Evolutionary conservation across 345 rosid species (phyloP), one percentile per base, ranked within the genome.

Genomic region (Acer saccharum): DNA sequence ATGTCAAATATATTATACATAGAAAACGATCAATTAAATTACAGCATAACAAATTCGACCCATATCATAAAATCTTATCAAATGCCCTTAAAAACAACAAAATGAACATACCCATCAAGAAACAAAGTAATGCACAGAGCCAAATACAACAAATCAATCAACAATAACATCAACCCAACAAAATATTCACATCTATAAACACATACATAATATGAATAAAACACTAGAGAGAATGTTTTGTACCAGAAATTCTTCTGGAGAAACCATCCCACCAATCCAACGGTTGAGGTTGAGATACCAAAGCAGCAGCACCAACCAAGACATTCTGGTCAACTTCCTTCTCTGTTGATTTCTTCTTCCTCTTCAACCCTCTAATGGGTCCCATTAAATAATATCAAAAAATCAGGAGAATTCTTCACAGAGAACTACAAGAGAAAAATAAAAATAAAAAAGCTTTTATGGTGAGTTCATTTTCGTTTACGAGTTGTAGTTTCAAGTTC

Each of bases 191-290:
- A 16, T 54, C 18, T 6, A 54, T 0, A 35, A 21, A 65, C 48
- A 69, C 21, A 62, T 43, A 75, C 5, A 65, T 35, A 35, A 35
- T 35, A 35, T 29, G 17, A 23, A 57, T 20, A 68, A 43, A 20
- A 63, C 48, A 18, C 66, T 41, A 55, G 44, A 54, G 39, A 52
- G 67, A 52, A 67, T 63, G 81, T 39, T 57, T 14, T 9, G 10
- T 87, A 91, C 98, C 98, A 57, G 89, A 82, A 78, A 93, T 85
- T 85, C 92, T 89, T 75, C 73, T 82, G 72, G 92, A 91, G 87
- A 90, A 93, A 27, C 83, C 87, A 77, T 89, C 93, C 95, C 92
- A 91, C 94, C 97, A 93, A 84, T 93, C 92, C 74, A 74, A 54
- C 12, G 86, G 80, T 62, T 43, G 84, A 62, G 78, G 90, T 32